Evolutionary conservation across 2,329 filamentous ascomycete genomes (phyloP).

Genomic region (Rhinocladiella similis): DNA sequence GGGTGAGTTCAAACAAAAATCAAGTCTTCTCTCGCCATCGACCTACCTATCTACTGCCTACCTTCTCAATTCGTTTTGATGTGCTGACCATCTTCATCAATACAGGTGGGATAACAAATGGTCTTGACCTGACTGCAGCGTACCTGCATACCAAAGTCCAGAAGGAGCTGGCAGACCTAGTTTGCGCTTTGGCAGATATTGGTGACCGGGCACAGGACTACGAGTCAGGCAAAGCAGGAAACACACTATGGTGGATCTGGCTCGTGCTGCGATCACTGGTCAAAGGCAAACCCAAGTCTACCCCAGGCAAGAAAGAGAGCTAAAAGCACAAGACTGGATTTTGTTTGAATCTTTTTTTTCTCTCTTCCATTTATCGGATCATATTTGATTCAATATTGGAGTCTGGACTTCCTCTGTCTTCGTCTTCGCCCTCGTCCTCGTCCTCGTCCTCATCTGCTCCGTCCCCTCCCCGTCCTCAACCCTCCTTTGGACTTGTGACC

Average conservation of each 20-base stretch:
- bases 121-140: conserved; percentile 35
- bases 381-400: too few relatives aligned
- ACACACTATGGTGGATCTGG: conserved; percentile 15
- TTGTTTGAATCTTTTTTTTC: too few relatives aligned
- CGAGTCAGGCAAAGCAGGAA: conserved; percentile 17
- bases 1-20: conserved; percentile 25
- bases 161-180: conserved; percentile 33
- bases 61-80: too few relatives aligned
- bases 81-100: neutral
- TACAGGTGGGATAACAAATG: conserved; percentile 32
- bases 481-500: neutral
- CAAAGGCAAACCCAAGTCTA: conserved; percentile 2
- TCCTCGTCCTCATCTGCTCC: too few relatives aligned
- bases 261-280: conserved; percentile 13
- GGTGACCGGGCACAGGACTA: conserved; percentile 32
- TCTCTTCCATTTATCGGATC: too few relatives aligned
- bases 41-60: neutral
- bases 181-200: conserved; percentile 38
- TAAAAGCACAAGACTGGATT: neutral
- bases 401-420: too few relatives aligned
- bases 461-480: too few relatives aligned
- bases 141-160: conserved; percentile 33
- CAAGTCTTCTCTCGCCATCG: too few relatives aligned
- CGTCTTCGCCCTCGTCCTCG: too few relatives aligned
- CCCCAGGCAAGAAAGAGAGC: neutral